Evolutionary conservation across 495 filamentous ascomycete species (phyloP), one percentile per base, ranked within the genome.

Genomic region (Lichenothelia convexa): DNA sequence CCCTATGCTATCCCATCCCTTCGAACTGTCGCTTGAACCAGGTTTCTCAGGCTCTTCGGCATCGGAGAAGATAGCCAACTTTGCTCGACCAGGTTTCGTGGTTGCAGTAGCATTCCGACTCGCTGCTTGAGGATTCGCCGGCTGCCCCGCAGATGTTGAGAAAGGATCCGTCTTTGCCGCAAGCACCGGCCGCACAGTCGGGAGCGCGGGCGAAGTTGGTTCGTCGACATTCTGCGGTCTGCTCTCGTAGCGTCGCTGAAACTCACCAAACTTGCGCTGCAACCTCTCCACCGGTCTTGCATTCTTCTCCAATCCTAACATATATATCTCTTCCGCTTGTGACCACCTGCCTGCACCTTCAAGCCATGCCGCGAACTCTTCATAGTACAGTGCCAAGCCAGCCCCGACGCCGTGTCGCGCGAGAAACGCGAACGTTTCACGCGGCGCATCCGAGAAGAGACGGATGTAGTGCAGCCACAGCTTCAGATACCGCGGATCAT

Each of bases 391-490:
- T 0, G 89, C 89, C 7, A 97, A 62, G 1, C 70, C 63, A 46
- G 93, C 86, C 32, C 86, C 89, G 41, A 95, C 78, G 39, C 67
- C 67, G 41, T 95, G 84, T 17, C 87, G 80, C 1, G 86, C 74
- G 23, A 97, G 64, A 48, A 89, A 97, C 9, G 85, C 78, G 46
- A 83, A 97, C 0, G 78, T 81, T 49, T 97, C 89, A 30, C 89
- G 73, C 5, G 89, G 86, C 17, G 83, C 67, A 53, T 95, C 91
- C 12, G 80, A 80, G 59, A 93, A 94, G 35, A 93, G 70, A 32
- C 78, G 67, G 46, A 94, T 89, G 48, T 94, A 95, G 41, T 83
- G 79, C 15, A 95, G 63, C 89, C 89, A 97, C 43, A 97, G 42
- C 48, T 79, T 83, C 19, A 97, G 63, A 49, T 95, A 97, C 23